Base-by-base conservation (phyloP, 306 rosid species). In the Vachellia pachyceras region DNA sequence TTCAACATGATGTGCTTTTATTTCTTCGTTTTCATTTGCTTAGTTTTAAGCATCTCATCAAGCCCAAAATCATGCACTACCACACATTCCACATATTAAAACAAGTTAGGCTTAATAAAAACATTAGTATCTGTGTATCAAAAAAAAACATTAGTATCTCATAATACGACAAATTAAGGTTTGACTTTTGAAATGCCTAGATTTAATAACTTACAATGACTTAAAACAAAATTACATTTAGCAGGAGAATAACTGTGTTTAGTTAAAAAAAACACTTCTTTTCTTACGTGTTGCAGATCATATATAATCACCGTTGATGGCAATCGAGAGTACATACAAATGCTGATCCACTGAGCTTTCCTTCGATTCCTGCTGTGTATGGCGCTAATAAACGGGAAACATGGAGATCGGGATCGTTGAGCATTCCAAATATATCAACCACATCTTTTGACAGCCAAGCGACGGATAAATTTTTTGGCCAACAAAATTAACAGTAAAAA, bases 371-470 rank as follows among this genome's bases (percentile, higher is more conserved):
- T 4, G 65, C 18, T 3, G 14, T n/a, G 72, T 10, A 11, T 5
- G 22, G 45, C 71, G n/a, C 71, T 36, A 66, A 20, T 37, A 66
- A 14, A 66, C 3, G 71, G 47, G 5, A 66, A 37, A 20, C 73
- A 69, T 15, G 73, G 4, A 42, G 29, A 60, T 71, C 17, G 33
- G 5, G 47, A 41, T 17, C 35, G 76, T 7, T 63, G 35, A 33
- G 42, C 57, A 40, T 50, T 40, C 49, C 60, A 46, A 67, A 67
- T 12, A 55, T 37, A n/a, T 45, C 55, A 68, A 42, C 22, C 67
- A 67, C 17, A 78, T 37, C 69, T 22, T 23, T 42, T 5, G 4
- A 49, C 42, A 58, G 69, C 78, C 80, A 84, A 79, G 35, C 71
- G n/a, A 83, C 73, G 12, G 74, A 46, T 69, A 69, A 68, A 9